These are phyloP conservation scores for Fistulifera solaris DNA, from an alignment of 108 stramenopile genomes.

Conservation along the genomic window DNA sequence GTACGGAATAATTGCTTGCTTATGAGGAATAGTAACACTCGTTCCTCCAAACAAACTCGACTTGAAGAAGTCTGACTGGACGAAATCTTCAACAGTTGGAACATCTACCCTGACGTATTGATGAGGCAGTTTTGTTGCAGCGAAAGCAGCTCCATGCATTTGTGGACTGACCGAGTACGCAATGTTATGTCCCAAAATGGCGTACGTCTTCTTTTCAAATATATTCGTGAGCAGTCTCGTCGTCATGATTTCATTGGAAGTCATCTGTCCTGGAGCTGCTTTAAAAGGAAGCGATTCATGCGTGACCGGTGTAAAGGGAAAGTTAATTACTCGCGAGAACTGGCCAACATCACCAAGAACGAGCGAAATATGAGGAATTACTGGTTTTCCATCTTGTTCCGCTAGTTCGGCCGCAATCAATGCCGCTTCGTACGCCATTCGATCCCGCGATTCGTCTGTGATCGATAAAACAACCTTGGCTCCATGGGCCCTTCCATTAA, in stretches of 20 bases:
- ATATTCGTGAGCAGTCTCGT: constrained; percentile 73
- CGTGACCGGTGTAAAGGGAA: constrained; percentile 90
- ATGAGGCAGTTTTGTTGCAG: constrained; percentile 73
- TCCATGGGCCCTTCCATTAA: constrained; percentile 83
- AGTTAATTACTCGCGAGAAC: constrained; percentile 88
- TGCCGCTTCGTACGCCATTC: constrained; percentile 72
- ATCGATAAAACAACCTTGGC: constrained; percentile 84
- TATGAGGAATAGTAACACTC: constrained; percentile 98
- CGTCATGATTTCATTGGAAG: constrained; percentile 88
- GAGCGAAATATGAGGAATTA: constrained; percentile 84
- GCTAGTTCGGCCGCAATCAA: constrained; percentile 33
- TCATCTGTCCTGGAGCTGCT: constrained; percentile 96
- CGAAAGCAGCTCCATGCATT: constrained; percentile 91
- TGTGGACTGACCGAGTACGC: constrained; percentile 90
- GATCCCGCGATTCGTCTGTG: constrained; percentile 60
- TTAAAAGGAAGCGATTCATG: constrained; percentile 84
- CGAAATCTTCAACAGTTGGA: constrained; percentile 71
- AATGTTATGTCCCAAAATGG: constrained; percentile 90
- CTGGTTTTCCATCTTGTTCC: constrained; percentile 39
- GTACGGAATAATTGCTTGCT: constrained; percentile 86
- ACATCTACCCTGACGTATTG: constrained; percentile 76
- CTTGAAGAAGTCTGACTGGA: constrained; percentile 76
- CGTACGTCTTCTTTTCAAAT: constrained; percentile 61
- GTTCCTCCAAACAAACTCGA: constrained; percentile 79
- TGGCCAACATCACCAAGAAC: constrained; percentile 78